phyloP scores from a whole-genome alignment of 805 yeast genomes.

The Peterozyma xylosa region DNA sequence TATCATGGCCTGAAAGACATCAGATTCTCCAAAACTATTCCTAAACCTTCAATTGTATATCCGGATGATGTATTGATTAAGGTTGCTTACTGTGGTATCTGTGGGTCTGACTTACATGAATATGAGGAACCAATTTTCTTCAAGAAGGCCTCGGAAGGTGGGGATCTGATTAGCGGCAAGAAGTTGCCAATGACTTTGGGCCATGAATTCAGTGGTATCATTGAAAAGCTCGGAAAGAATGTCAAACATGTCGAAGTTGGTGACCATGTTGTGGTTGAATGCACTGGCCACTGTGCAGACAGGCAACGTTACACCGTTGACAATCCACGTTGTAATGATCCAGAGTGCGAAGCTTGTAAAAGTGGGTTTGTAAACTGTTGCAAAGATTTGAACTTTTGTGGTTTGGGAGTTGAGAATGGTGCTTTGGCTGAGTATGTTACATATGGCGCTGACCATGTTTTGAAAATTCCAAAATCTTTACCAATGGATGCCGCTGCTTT shows the following conservation, averaged over 20 bases:
- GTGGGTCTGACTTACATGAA: constrained; percentile 51
- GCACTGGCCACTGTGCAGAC: constrained; percentile 42
- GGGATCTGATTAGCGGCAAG: constrained; percentile 26
- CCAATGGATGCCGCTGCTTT: constrained; percentile 35
- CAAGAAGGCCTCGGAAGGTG: constrained; percentile 22
- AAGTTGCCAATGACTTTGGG: constrained; percentile 41
- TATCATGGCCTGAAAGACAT: constrained; percentile 37
- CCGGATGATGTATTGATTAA: constrained; percentile 20
- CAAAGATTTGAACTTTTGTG: constrained; percentile 31
- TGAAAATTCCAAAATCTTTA: constrained; percentile 22
- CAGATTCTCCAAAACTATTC: constrained; percentile 27
- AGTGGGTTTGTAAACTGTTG: constrained; percentile 39
- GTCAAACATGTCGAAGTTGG: constrained; percentile 36
- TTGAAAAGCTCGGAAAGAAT: constrained; percentile 34
- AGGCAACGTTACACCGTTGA: constrained; percentile 12
- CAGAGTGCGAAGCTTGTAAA: constrained; percentile 33
- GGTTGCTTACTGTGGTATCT: constrained; percentile 41
- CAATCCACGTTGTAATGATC: constrained; percentile 1
- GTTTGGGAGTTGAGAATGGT: constrained; percentile 43
- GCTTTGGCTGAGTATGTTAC: constrained; percentile 33
- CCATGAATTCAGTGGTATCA: constrained; percentile 37
- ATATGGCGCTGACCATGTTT: constrained; percentile 24
- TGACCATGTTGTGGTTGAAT: constrained; percentile 38
- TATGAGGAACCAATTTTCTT: constrained; percentile 52
- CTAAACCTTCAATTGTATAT: constrained; percentile 7